Base-by-base conservation (phyloP, 2,329 filamentous ascomycete genomes). In the Apiospora phragmitis region DNA sequence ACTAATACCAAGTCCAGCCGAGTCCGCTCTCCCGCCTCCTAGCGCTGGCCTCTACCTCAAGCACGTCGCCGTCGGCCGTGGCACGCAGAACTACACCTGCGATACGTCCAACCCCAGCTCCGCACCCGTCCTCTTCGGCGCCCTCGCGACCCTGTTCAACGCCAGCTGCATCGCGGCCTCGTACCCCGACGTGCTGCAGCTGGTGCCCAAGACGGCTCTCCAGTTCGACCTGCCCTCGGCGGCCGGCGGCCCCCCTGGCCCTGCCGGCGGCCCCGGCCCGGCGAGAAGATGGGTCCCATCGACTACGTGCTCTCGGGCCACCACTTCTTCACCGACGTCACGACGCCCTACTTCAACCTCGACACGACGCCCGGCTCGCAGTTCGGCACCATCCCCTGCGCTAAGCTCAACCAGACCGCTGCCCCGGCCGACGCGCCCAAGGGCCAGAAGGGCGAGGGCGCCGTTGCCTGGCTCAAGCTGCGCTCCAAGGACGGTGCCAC, bases 21-120 rank as follows among this genome's bases (percentile, higher is more conserved):
- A 89, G 65, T 85, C 85, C 8, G 83, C 88, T 21, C 86, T 97
- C 8, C 90, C 92, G 18, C 73, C 85, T 9, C 89, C 90, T 18
- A 83, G 89, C 0, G 74, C 84, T 8, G 92, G 91, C 70, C 84
- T 93, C 41, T 84, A 79, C 4, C 86, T 97, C 68, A 88, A 89
- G 78, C 93, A 97, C 81, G 92, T 98, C 69, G 93, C 92, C 78
- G 85, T 98, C 73, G 95, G 95, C 77, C 91, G 94, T 62, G 95
- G 95, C 72, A 96, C 93, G 9, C 91, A 98, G 84, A 98, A 98
- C 87, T 98, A 98, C 85, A 97, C 94, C 68, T 98, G 95, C 85
- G 85, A 88, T 71, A 83, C 87, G 69, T 82, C 82, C 73, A 88
- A 92, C 75, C 79, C 88, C 1, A 88, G 87, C 4, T 87, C 89